Evolutionary conservation across 441 rosid genomes (phyloP).

Genomic region (Daphne laureola): DNA sequence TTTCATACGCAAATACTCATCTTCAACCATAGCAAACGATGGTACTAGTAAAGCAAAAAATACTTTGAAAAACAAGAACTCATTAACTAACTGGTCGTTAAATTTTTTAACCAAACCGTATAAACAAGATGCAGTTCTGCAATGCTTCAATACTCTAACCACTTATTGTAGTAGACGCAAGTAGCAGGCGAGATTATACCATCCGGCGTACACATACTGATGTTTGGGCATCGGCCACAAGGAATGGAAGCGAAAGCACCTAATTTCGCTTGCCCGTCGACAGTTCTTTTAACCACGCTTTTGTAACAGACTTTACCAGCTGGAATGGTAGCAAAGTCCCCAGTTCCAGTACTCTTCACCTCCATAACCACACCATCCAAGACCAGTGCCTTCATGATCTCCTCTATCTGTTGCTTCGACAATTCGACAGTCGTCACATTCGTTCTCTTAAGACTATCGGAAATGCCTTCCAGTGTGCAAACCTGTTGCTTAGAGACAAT

Average conservation of each 20-base stretch:
- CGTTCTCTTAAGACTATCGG: conserved; percentile 19
- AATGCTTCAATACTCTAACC: conserved; percentile 48
- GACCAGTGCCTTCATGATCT: conserved; percentile 52
- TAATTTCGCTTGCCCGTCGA: conserved; percentile 23
- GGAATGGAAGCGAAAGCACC: conserved; percentile 68
- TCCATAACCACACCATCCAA: conserved; percentile 54
- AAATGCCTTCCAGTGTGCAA: conserved; percentile 44
- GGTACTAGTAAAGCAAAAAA: too few relatives aligned
- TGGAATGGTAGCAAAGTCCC: conserved; percentile 40
- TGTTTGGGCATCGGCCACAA: conserved; percentile 75
- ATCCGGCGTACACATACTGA: conserved; percentile 46
- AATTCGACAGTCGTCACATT: conserved; percentile 22
- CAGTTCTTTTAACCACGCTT: conserved; percentile 16
- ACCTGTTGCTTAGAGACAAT: conserved; percentile 25
- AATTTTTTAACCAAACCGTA: too few relatives aligned
- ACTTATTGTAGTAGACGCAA: conserved; percentile 56
- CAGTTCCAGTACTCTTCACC: conserved; percentile 53
- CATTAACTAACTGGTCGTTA: too few relatives aligned
- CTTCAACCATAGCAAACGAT: too few relatives aligned
- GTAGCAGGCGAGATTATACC: conserved; percentile 59
- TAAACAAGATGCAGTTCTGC: too few relatives aligned
- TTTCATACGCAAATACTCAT: too few relatives aligned
- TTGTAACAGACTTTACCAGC: conserved; percentile 47
- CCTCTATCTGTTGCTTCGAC: conserved; percentile 37
- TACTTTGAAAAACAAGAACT: too few relatives aligned